Evolutionary conservation across 1,139 yeast species (phyloP).

Genomic region (Yamadazyma atlantica): DNA sequence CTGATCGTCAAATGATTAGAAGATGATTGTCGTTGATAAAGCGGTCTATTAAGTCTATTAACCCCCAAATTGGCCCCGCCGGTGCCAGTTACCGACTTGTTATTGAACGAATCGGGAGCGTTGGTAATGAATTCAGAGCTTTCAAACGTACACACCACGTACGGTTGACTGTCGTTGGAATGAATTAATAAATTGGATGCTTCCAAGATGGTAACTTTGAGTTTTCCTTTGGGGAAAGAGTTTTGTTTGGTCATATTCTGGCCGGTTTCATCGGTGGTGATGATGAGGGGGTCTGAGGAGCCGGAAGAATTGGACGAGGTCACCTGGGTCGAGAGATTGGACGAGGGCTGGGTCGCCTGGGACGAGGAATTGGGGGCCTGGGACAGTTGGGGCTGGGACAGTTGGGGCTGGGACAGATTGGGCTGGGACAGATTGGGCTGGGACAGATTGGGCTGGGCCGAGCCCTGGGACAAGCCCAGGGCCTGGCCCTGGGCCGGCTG

Average conservation of each 20-base stretch:
- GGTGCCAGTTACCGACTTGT: conserved; percentile 19
- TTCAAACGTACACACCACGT: conserved; percentile 91
- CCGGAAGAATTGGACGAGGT: conserved; percentile 7
- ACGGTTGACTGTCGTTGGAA: conserved; percentile 59
- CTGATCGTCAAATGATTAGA: conserved; percentile 53
- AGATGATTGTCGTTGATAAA: conserved; percentile 65
- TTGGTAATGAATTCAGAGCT: conserved; percentile 87
- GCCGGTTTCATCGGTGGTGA: conserved; percentile 49
- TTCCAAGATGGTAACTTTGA: conserved; percentile 76
- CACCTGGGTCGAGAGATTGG: no score
- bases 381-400: conserved; percentile 1
- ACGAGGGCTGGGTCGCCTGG: no score
- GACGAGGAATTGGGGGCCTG: conserved; percentile 10
- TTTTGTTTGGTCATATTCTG: conserved; percentile 29
- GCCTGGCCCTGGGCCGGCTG: no score
- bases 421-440: conserved; percentile 1
- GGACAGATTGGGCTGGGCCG: conserved; percentile 1
- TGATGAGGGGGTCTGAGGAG: conserved; percentile 31
- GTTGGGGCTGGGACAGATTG: conserved; percentile 9
- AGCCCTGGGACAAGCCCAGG: no score
- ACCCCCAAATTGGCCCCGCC: conserved; percentile 16
- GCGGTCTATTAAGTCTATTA: conserved; percentile 28
- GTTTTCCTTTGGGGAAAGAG: conserved; percentile 67
- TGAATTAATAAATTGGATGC: conserved; percentile 66
- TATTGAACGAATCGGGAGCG: conserved; percentile 68